Evolutionary conservation across 163 green algal species (phyloP).

Genomic region (Trebouxia gelatinosa): DNA sequence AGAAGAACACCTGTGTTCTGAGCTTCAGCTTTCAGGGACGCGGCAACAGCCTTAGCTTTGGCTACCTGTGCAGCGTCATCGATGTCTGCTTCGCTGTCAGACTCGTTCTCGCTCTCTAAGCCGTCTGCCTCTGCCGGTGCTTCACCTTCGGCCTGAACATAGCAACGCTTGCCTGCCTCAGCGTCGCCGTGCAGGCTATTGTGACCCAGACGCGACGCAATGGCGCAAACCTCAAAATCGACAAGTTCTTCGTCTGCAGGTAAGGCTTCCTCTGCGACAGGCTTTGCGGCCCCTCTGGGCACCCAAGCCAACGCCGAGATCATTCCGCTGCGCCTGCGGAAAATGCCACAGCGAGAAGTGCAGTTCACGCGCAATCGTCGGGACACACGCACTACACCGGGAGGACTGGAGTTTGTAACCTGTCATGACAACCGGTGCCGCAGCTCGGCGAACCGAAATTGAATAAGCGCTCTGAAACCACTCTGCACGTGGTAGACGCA

Average conservation of each 20-base stretch:
- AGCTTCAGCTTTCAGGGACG: conserved; percentile 24
- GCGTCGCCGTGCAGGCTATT: no score
- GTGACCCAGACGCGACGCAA: no score
- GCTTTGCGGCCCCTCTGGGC: conserved; percentile 59
- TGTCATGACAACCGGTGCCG: no score
- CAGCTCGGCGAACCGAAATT: no score
- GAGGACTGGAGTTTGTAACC: no score
- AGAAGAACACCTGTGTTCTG: background rate
- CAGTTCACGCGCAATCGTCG: no score
- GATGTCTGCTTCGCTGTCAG: conserved; percentile 22
- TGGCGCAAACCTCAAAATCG: conserved; percentile 36
- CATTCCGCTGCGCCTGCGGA: conserved; percentile 63
- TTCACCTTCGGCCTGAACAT: conserved; percentile 23
- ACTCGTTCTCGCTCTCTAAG: conserved; percentile 11
- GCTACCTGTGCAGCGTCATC: conserved; percentile 38
- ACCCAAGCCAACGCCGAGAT: conserved; percentile 83
- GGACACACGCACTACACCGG: no score
- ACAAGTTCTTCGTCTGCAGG: conserved; percentile 65
- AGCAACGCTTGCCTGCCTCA: conserved; percentile 27
- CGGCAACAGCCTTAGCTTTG: conserved; percentile 33
- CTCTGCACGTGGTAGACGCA: no score
- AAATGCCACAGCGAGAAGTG: no score
- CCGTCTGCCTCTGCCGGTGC: conserved; percentile 33
- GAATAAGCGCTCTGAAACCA: no score
- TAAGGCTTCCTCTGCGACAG: conserved; percentile 10